These are phyloP conservation scores for Hortiboletus flavorubellus DNA, from an alignment of 768 basidiomycete genomes.

Conservation along the genomic window DNA sequence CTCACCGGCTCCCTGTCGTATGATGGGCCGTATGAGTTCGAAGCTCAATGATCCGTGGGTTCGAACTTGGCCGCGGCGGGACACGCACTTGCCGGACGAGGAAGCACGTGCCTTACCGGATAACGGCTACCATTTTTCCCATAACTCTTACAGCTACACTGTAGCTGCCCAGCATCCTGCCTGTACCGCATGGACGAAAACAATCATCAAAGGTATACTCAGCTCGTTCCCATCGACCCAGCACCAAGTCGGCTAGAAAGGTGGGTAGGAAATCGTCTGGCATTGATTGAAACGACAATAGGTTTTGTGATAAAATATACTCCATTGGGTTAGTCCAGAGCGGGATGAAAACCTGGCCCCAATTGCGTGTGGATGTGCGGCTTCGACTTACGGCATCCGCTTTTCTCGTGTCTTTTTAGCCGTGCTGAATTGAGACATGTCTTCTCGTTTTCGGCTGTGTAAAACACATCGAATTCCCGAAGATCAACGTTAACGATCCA, in stretches of 20 bases:
- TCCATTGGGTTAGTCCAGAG: slow-evolving; percentile 16
- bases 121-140: slow-evolving; percentile 18
- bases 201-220: not conserved
- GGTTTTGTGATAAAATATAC: not conserved
- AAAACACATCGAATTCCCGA: slow-evolving; percentile 25
- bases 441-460: slow-evolving; percentile 23
- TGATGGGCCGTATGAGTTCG: slow-evolving; percentile 4
- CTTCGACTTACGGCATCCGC: slow-evolving; percentile 37
- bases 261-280: not conserved
- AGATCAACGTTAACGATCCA: slow-evolving; percentile 29
- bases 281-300: not conserved
- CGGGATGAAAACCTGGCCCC: slow-evolving; percentile 23
- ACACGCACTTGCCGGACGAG: slow-evolving; percentile 15
- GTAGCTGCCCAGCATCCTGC: not conserved
- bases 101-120: slow-evolving; percentile 21
- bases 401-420: slow-evolving; percentile 34
- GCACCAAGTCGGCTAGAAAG: not conserved
- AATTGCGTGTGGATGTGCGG: slow-evolving; percentile 23
- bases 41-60: slow-evolving; percentile 17
- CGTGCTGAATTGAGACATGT: slow-evolving; percentile 15
- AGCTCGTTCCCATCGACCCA: not conserved
- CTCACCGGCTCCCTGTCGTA: not conserved
- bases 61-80: slow-evolving; percentile 7
- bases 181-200: not conserved
- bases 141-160: not conserved